Evolutionary conservation across 768 basidiomycete species (phyloP).

Genomic region (Candolleomyces aberdarensis): DNA sequence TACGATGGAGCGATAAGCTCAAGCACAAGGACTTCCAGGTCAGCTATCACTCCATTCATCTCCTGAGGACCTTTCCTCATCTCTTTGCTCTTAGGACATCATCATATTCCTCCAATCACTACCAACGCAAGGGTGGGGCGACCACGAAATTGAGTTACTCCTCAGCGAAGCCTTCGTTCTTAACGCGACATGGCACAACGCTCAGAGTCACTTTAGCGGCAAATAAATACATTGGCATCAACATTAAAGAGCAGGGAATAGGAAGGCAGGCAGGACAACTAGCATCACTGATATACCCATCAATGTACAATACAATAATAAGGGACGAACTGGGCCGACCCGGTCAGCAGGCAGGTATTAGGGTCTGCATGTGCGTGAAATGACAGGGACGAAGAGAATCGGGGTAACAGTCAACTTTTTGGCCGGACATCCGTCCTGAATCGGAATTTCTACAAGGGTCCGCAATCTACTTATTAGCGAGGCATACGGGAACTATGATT

Average conservation of each 20-base stretch:
- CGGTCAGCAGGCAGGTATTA: too few relatives aligned
- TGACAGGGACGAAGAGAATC: too few relatives aligned
- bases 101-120: slow-evolving; percentile 98
- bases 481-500: too few relatives aligned
- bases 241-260: background rate
- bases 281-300: too few relatives aligned
- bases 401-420: too few relatives aligned
- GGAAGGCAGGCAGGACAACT: background rate
- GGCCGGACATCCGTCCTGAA: too few relatives aligned
- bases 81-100: slow-evolving; percentile 63
- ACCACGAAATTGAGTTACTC: slow-evolving; percentile 93
- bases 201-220: slow-evolving; percentile 79
- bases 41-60: slow-evolving; percentile 16
- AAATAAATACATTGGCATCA: slow-evolving; percentile 29
- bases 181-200: slow-evolving; percentile 90
- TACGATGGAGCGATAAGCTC: slow-evolving; percentile 91
- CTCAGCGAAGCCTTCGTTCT: slow-evolving; percentile 95
- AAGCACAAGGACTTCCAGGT: slow-evolving; percentile 99
- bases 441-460: too few relatives aligned
- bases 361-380: too few relatives aligned
- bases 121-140: slow-evolving; percentile 91
- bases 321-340: too few relatives aligned
- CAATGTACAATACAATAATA: too few relatives aligned
- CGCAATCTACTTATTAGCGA: too few relatives aligned
- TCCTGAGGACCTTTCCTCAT: background rate